These are phyloP conservation scores for Colletotrichum chlorophyti DNA, from an alignment of 2,329 filamentous ascomycete genomes.

Conservation along the genomic window DNA sequence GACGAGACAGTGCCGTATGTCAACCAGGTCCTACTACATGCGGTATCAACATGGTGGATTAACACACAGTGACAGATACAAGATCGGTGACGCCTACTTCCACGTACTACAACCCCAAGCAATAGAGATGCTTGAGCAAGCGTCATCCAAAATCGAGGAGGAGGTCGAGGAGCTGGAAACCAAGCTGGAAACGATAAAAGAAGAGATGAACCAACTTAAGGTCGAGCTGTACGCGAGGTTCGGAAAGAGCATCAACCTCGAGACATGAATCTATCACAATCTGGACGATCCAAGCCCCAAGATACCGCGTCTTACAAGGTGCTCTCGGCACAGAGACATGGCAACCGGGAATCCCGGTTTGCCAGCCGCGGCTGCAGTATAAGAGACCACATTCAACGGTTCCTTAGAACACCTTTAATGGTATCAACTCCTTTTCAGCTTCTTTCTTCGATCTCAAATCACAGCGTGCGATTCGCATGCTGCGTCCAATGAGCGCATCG, in stretches of 20 bases:
- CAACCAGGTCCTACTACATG: neutral
- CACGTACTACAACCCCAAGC: slow-evolving; percentile 84
- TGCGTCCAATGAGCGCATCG: neutral
- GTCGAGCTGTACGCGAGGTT: slow-evolving; percentile 93
- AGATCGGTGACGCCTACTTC: slow-evolving; percentile 96
- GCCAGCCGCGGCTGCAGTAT: no score
- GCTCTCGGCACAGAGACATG: no score
- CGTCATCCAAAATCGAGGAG: slow-evolving; percentile 76
- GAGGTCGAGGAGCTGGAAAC: slow-evolving; percentile 81
- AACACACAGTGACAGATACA: slow-evolving; percentile 70
- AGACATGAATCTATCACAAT: slow-evolving; percentile 64
- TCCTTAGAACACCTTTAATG: no score
- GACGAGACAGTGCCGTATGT: slow-evolving; percentile 87
- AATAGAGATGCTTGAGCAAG: slow-evolving; percentile 79
- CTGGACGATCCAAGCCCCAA: neutral
- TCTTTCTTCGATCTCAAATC: no score
- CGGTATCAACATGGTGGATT: neutral
- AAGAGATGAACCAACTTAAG: slow-evolving; percentile 91
- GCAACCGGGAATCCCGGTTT: no score
- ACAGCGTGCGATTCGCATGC: no score
- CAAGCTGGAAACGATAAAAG: slow-evolving; percentile 74
- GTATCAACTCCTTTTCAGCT: no score
- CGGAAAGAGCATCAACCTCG: slow-evolving; percentile 95
- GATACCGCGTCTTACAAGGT: no score
- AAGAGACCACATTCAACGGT: no score